Evolutionary conservation across 345 rosid genomes (phyloP).

Genomic region (Gossypium thurberi): DNA sequence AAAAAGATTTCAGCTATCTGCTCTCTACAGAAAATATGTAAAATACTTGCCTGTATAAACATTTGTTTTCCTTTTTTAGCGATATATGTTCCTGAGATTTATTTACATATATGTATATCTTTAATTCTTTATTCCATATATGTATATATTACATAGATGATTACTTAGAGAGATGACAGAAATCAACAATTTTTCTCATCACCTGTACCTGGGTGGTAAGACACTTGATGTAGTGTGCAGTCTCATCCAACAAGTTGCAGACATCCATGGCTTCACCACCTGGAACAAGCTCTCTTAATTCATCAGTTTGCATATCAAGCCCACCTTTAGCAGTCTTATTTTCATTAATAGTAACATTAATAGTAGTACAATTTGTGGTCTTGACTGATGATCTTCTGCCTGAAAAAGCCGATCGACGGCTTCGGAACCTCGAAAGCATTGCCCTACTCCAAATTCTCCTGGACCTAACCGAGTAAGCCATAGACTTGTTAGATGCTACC

Average conservation of each 20-base stretch:
- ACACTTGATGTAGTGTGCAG: slow-evolving; percentile 49
- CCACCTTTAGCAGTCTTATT: not conserved
- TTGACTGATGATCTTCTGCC: slow-evolving; percentile 2
- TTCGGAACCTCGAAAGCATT: slow-evolving; percentile 24
- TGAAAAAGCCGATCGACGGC: not conserved
- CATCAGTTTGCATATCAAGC: slow-evolving; percentile 2
- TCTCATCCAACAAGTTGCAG: slow-evolving; percentile 42
- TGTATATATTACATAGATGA: not conserved
- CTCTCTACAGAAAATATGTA: slow-evolving; percentile 2
- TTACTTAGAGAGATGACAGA: slow-evolving; percentile 23
- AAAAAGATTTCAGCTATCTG: not conserved
- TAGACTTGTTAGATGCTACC: slow-evolving; percentile 45
- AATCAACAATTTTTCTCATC: slow-evolving; percentile 42
- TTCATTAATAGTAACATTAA: no score
- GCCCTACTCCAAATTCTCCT: slow-evolving; percentile 50
- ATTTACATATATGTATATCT: not conserved
- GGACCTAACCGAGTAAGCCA: slow-evolving; percentile 41
- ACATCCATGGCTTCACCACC: slow-evolving; percentile 50
- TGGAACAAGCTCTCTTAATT: slow-evolving; percentile 47
- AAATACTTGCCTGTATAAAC: slow-evolving; percentile 6
- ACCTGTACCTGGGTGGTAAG: slow-evolving; percentile 50
- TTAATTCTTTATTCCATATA: not conserved
- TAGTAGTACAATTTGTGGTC: not conserved
- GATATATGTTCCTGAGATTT: not conserved
- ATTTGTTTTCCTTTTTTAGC: not conserved